Conservation (phyloP, 2,329 filamentous ascomycete species). For the Berkeleyomyces basicola region DNA sequence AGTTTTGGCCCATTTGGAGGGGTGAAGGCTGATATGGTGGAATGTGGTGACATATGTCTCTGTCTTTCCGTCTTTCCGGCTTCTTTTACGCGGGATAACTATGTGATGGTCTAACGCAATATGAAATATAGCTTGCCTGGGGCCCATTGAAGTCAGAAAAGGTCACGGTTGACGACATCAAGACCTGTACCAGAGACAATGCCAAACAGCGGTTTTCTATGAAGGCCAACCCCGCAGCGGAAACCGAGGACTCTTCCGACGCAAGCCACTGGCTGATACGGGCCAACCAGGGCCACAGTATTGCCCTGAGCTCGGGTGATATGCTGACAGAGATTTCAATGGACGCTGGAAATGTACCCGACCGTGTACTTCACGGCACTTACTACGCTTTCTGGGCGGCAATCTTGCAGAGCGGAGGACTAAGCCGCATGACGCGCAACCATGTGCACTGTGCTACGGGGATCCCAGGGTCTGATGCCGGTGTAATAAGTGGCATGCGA, state of each 20-base stretch:
- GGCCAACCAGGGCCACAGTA: conserved; percentile 87
- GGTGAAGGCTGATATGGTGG: neutral
- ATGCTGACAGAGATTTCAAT: conserved; percentile 53
- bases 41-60: neutral
- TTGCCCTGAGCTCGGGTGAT: conserved; percentile 54
- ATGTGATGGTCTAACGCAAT: neutral
- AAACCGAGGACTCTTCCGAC: conserved; percentile 24
- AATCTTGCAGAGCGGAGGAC: conserved; percentile 61
- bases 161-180: conserved; percentile 60
- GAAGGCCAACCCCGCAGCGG: conserved; percentile 25
- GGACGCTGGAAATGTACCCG: conserved; percentile 40
- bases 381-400: conserved; percentile 63
- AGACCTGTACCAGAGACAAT: conserved; percentile 50
- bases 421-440: conserved; percentile 66
- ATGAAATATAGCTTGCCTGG: conserved; percentile 30
- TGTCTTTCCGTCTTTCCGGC: neutral
- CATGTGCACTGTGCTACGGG: conserved; percentile 84
- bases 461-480: conserved; percentile 28
- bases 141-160: conserved; percentile 48
- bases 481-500: conserved; percentile 67
- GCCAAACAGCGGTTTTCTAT: conserved; percentile 87
- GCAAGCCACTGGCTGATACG: conserved; percentile 68
- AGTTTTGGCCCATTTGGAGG: conserved; percentile 21
- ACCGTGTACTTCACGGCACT: conserved; percentile 69
- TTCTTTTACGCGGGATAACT: neutral